Conservation (phyloP, 2,329 filamentous ascomycete species). For the Calonectria crousiana region DNA sequence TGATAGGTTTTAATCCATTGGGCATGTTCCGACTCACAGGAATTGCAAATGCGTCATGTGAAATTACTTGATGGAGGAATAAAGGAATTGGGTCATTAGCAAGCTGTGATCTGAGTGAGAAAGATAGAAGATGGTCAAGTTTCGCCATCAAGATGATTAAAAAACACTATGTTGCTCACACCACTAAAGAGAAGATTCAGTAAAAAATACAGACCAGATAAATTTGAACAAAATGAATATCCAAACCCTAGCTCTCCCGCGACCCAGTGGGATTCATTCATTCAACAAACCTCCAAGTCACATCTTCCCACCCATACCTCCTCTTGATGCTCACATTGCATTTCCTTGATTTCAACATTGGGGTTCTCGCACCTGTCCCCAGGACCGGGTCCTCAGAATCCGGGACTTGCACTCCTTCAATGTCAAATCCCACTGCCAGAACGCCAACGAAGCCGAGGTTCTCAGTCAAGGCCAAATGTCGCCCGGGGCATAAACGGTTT, state of each 20-base stretch:
- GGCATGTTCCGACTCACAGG: too few relatives aligned
- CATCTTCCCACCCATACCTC: background rate
- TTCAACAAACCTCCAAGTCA: background rate
- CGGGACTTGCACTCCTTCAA: constrained; percentile 32
- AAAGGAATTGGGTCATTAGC: too few relatives aligned
- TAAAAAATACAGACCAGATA: too few relatives aligned
- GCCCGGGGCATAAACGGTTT: constrained; percentile 47
- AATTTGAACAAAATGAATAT: background rate
- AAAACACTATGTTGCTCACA: background rate
- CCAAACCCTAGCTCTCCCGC: background rate
- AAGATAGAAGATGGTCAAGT: too few relatives aligned
- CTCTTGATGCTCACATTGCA: background rate
- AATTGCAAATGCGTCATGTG: too few relatives aligned
- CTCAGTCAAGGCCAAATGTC: constrained; percentile 48
- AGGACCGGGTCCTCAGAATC: constrained; percentile 2
- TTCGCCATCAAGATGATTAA: too few relatives aligned
- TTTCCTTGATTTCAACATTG: constrained; percentile 2
- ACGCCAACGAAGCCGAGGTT: constrained; percentile 26
- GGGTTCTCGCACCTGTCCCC: constrained; percentile 16
- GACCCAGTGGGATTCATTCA: background rate
- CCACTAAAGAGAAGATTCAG: too few relatives aligned
- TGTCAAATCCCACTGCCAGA: constrained; percentile 20
- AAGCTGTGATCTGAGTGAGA: too few relatives aligned
- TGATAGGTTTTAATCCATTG: too few relatives aligned
- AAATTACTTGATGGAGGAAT: too few relatives aligned